Evolutionary conservation across 345 rosid genomes (phyloP), one percentile per base, ranked within the genome.

Genomic region (Gossypioides kirkii): DNA sequence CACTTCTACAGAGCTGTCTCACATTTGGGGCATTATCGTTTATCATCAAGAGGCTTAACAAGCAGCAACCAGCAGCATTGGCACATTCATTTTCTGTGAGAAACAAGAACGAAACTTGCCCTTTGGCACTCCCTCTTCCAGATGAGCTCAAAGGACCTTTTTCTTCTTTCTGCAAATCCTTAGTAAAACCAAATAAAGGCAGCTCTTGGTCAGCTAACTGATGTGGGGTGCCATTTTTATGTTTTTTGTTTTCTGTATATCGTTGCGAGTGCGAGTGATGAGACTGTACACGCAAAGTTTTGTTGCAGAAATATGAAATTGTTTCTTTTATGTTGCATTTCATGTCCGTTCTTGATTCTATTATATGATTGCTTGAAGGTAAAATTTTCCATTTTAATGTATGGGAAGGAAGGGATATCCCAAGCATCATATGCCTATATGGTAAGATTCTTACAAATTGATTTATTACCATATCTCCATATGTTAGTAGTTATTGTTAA

Each of bases 11-110:
- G 16, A 91, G 87, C 74, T 95, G 99, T 80, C 74, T 95, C 41
- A 86, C 94, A 18, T 86, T 91, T 73, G 99, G 96, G 67, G 96
- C 91, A 38, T 92, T 91, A 79, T 92, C 99, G 1, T 89, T 86
- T 59, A 80, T 95, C 59, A 70, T 89, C 0, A 97, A 92, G 71
- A 88, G 93, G 72, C 79, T 92, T 53, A 95, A 91, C 91, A 90
- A 86, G 81, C 87, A 86, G 79, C 94, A 87, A 76, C 82, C 91
- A 45, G 97, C 91, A 49, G 97, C 97, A 17, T 66, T 92, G 73
- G 98, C 97, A 70, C 90, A 85, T 77, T 71, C 94, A 17, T 63
- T 80, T 72, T 69, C 84, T 22, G 28, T 11, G 49, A 79, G 78
- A 72, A 83, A 71, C 77, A 82, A 69, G 66, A 76, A 18, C 1